Evolutionary conservation across 208 protist species (phyloP), one percentile per base, ranked within the genome.

Genomic region (Herpetomonas samuelpessoai): DNA sequence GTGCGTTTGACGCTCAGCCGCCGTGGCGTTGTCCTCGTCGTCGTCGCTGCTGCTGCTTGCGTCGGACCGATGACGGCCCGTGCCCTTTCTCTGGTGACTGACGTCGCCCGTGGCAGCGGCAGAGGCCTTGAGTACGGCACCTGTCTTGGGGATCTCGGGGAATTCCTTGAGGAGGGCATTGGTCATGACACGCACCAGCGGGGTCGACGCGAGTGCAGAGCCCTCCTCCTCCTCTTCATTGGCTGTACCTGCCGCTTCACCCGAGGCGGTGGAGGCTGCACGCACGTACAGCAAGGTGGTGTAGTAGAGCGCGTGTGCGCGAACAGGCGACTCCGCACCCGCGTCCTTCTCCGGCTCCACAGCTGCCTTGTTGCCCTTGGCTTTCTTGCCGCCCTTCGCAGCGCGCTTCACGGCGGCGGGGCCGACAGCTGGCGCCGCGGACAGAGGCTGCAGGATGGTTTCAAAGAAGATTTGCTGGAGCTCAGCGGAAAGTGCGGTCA

Each of bases 261-360:
- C n/a, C n/a, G n/a, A n/a, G n/a, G n/a, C n/a, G n/a, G n/a, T n/a
- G 19, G 60, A 46, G 0, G 47, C 29, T 49, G 50, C 46, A 38
- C 68, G 63, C 48, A 76, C 58, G 52, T 78, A 78, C 14, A 84
- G 53, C n/a, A 78, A 65, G 24, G 57, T 64, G 12, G 72, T 56
- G 55, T 81, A 65, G 69, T 78, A 84, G 25, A 77, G 63, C 57
- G 64, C 51, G 16, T 47, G 48, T 12, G 61, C 24, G 7, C 59
- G 67, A 16, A 80, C 46, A 0, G 50, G 41, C n/a, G 41, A 21
- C 19, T n/a, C 35, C 50, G 56, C 48, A 2, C 26, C 38, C 16
- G 27, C 49, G 16, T 27, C 19, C 3, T 39, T 38, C 6, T 24
- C 22, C 24, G 56, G 39, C 26, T 4, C 56, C 48, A 38, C 41